Base-by-base conservation (phyloP, 2,329 filamentous ascomycete species). In the Colletotrichum acutatum region DNA sequence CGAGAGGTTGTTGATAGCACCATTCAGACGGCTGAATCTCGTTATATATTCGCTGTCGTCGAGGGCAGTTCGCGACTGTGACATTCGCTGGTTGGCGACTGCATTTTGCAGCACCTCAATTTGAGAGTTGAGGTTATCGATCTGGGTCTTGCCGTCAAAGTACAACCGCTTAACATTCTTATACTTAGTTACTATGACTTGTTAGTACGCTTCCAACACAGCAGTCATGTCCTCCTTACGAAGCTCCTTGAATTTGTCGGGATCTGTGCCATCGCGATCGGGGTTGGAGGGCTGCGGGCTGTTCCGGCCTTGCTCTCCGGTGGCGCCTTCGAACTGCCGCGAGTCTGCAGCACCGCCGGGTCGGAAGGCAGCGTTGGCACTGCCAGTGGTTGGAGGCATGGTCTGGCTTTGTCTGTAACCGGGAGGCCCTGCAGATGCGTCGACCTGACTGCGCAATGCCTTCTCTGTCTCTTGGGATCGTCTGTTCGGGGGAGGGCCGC, bases 121-220 rank as follows among this genome's bases (percentile, higher is more conserved):
- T 82, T 98, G 95, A 22, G 91, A 89, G 76, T 92, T 93, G 78
- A 97, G 93, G 78, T 93, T 91, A 79, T 98, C 95, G 66, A 98
- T 96, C 83, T 98, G 95, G 19, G 92, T 89, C 80, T 97, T 97
- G 79, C 96, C 95, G 76, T 98, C 97, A 82, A 98, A 98, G 81
- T 98, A 99, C 78, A 98, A 94, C 68, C 95, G 92, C 86, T 99
- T 99, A 71, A 99, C 96, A 80, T 98, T 98, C 82, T 97, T 97
- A 82, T 99, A 99, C 85, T 99, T 99, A 76, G 91, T 91, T 79
- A 97, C 95, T 98, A 58, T 34, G 34, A 49, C 16, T 26, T 49
- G 78, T 78, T 84, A 84, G 77, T 85, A 83, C 79, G 72, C 4
- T 58, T 28, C 52, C 42, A 37, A 9, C 30, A 49, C 28, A 24